phyloP scores from a whole-genome alignment of 352 stramenopile species.

The Phytophthora vignae region DNA sequence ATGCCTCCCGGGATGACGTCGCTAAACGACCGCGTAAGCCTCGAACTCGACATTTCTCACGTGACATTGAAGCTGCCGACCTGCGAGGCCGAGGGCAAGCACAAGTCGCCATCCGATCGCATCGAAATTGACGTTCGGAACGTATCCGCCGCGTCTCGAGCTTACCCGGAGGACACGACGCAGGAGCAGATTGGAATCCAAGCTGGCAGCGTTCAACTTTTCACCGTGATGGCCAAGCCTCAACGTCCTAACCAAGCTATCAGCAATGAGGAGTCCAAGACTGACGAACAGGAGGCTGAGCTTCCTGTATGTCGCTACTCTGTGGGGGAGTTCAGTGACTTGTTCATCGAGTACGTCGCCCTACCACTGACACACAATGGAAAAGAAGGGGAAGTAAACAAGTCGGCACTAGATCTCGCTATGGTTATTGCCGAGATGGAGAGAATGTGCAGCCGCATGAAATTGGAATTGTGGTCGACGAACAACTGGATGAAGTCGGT shows the following conservation, averaged over 20 bases:
- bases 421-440: slow-evolving; percentile 62
- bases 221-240: slow-evolving; percentile 41
- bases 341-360: slow-evolving; percentile 62
- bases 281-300: not conserved
- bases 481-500: slow-evolving; percentile 46
- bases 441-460: slow-evolving; percentile 54
- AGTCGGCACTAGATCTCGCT: slow-evolving; percentile 48
- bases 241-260: slow-evolving; percentile 10
- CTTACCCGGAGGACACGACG: slow-evolving; percentile 44
- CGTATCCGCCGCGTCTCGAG: slow-evolving; percentile 54
- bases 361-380: slow-evolving; percentile 39
- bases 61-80: slow-evolving; percentile 60
- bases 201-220: slow-evolving; percentile 45
- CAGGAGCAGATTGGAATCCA: slow-evolving; percentile 66
- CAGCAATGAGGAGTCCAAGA: slow-evolving; percentile 1
- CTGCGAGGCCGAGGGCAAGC: slow-evolving; percentile 46
- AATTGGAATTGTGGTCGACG: slow-evolving; percentile 42
- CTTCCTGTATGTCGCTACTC: slow-evolving; percentile 8
- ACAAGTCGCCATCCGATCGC: slow-evolving; percentile 56
- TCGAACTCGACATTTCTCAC: slow-evolving; percentile 51
- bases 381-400: not conserved
- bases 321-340: slow-evolving; percentile 26
- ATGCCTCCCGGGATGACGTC: slow-evolving; percentile 40
- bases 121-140: slow-evolving; percentile 58
- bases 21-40: slow-evolving; percentile 59